phyloP scores from a whole-genome alignment of 1,139 yeast genomes.

The Tardiomyces depauwii region DNA sequence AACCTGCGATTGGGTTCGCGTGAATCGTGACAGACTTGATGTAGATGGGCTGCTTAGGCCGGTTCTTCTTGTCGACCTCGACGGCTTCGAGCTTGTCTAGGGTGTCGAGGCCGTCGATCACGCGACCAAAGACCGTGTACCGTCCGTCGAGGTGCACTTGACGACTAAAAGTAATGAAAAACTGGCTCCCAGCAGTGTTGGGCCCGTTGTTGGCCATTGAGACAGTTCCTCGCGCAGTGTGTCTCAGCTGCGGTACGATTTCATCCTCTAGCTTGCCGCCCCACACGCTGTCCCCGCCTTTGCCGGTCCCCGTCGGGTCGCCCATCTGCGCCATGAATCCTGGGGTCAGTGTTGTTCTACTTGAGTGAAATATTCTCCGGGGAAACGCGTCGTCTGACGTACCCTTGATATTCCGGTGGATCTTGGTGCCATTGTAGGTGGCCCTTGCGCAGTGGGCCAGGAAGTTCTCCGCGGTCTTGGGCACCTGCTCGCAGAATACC shows the following conservation, averaged over 20 bases:
- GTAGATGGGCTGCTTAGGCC: constrained; percentile 29
- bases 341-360: background rate
- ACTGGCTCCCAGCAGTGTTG: constrained; percentile 34
- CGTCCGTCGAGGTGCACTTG: constrained; percentile 40
- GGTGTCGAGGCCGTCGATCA: constrained; percentile 30
- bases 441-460: constrained; percentile 41
- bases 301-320: constrained; percentile 40
- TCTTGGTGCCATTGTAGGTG: constrained; percentile 29
- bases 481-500: constrained; percentile 30
- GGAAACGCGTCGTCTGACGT: too few species aligned
- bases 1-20: constrained; percentile 27
- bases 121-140: constrained; percentile 48
- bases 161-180: constrained; percentile 31
- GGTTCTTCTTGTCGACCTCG: constrained; percentile 29
- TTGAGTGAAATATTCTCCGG: background rate
- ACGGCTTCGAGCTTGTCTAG: constrained; percentile 30
- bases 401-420: constrained; percentile 34
- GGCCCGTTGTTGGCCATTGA: constrained; percentile 39
- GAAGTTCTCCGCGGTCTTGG: constrained; percentile 32
- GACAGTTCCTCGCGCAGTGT: constrained; percentile 29
- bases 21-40: constrained; percentile 33
- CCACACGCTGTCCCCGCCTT: constrained; percentile 42
- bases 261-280: constrained; percentile 42
- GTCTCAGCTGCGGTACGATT: constrained; percentile 31
- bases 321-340: constrained; percentile 40